Conservation (phyloP, 176 grass and related monocot genomes). For the Phoenix roebelenii region DNA sequence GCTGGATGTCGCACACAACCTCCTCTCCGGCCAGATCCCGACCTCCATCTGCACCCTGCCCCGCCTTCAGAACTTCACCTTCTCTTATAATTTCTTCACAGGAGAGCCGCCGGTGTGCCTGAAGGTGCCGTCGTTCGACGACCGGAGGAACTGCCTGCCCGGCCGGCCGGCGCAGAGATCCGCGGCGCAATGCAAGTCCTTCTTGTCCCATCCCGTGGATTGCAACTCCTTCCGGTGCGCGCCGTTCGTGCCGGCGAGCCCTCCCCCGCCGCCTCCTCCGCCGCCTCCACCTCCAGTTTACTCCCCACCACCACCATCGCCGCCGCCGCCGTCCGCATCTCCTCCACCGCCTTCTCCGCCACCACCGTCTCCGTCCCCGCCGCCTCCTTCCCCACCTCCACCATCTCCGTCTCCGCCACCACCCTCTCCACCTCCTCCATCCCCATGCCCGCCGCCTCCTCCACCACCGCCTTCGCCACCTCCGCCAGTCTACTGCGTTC, state of each 20-base stretch:
- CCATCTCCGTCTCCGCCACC: constrained; percentile 12
- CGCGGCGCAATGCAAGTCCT: constrained; percentile 57
- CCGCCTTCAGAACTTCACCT: constrained; percentile 81
- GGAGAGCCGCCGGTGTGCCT: constrained; percentile 63
- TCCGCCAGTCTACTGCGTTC: background rate
- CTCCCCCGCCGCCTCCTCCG: constrained; percentile 35
- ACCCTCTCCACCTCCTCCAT: constrained; percentile 8
- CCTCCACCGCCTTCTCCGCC: constrained; percentile 7
- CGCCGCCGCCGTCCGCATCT: background rate
- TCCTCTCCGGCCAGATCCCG: constrained; percentile 58
- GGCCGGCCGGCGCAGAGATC: constrained; percentile 44
- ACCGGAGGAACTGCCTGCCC: constrained; percentile 62
- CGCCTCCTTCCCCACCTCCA: constrained; percentile 6
- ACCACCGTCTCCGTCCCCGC: background rate
- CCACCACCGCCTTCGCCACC: constrained; percentile 2
- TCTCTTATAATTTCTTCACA: constrained; percentile 84
- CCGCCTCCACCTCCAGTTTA: constrained; percentile 19
- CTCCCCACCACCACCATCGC: constrained; percentile 1
- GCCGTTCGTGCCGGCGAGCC: constrained; percentile 46
- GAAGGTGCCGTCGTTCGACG: constrained; percentile 33
- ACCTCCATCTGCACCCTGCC: constrained; percentile 62
- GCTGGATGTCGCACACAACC: constrained; percentile 83
- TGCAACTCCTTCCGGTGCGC: constrained; percentile 70
- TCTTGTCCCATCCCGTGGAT: constrained; percentile 42
- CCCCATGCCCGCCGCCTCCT: constrained; percentile 8